Percentiles rank a stretch among this genome's conserved stretches.
Evolutionary conservation across 441 rosid species (phyloP).

Genomic region (Populus hybrid): DNA sequence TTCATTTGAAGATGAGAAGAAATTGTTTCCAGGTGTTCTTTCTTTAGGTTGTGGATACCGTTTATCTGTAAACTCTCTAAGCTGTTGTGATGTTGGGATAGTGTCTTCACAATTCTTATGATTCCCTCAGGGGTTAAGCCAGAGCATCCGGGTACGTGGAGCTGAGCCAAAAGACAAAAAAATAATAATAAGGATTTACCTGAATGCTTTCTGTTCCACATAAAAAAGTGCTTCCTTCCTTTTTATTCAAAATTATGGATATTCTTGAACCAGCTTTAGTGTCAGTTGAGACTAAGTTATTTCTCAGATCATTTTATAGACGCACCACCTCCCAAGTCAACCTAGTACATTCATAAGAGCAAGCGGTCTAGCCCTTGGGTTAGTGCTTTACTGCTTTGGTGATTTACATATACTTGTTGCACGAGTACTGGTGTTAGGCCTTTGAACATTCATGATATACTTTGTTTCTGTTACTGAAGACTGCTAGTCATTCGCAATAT

Average conservation of each 20-base stretch:
- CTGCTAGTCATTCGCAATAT: not conserved
- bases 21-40: slow-evolving; percentile 56
- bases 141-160: slow-evolving; percentile 58
- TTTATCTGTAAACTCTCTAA: slow-evolving; percentile 61
- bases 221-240: not conserved
- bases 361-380: not conserved
- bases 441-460: not conserved
- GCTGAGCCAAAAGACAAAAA: slow-evolving; percentile 32
- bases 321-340: too few relatives aligned
- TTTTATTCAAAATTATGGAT: not conserved
- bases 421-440: not conserved
- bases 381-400: not conserved
- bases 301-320: not conserved
- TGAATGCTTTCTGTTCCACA: not conserved
- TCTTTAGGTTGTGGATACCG: slow-evolving; percentile 56
- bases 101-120: slow-evolving; percentile 45
- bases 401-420: not conserved
- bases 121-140: slow-evolving; percentile 73
- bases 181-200: not conserved
- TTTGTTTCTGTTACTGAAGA: too few relatives aligned
- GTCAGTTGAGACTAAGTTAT: not conserved
- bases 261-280: too few relatives aligned
- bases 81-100: slow-evolving; percentile 33
- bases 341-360: too few relatives aligned
- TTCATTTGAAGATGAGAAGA: slow-evolving; percentile 41